These are phyloP conservation scores for Purshia tridentata DNA, from an alignment of 306 rosid species.

Conservation along the genomic window DNA sequence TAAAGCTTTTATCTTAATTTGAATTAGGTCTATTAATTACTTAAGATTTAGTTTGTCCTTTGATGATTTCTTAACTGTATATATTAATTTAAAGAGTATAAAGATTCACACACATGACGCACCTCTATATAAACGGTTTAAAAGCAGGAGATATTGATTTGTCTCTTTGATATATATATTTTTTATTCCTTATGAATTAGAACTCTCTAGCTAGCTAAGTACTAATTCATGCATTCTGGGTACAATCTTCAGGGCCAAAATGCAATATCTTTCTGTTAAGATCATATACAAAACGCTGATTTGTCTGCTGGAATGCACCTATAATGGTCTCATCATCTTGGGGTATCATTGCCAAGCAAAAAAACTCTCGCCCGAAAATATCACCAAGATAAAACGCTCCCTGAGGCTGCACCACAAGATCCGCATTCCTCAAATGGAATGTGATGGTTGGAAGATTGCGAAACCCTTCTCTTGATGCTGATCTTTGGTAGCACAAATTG, in stretches of 20 bases:
- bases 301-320: neutral
- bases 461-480: neutral
- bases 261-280: neutral
- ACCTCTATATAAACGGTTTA: too few species aligned
- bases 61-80: too few species aligned
- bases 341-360: neutral
- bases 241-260: neutral
- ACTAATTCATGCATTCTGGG: neutral
- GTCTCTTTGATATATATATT: too few species aligned
- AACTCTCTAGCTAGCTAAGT: too few species aligned
- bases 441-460: neutral
- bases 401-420: too few species aligned
- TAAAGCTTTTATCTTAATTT: too few species aligned
- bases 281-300: neutral
- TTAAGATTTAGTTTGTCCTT: too few species aligned
- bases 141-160: too few species aligned
- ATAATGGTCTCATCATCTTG: neutral
- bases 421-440: neutral
- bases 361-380: neutral
- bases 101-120: too few species aligned
- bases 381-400: neutral
- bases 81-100: too few species aligned
- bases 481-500: neutral
- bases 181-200: too few species aligned
- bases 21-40: too few species aligned